phyloP scores from a whole-genome alignment of 2,329 filamentous ascomycete species.

The Fusarium oxysporum region DNA sequence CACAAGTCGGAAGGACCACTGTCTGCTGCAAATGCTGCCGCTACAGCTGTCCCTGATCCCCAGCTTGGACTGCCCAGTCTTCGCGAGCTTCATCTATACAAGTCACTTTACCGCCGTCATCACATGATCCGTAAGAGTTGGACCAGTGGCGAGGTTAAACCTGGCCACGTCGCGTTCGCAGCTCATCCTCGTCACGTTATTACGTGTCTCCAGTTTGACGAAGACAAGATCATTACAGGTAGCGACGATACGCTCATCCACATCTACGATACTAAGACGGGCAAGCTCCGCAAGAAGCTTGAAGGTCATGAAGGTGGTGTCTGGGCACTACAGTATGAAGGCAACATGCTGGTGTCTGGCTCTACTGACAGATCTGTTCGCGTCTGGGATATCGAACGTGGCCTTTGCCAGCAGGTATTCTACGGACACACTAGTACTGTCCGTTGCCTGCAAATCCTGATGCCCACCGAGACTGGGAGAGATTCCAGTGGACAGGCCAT shows the following conservation, averaged over 20 bases:
- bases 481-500: conserved; percentile 77
- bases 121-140: conserved; percentile 91
- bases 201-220: conserved; percentile 96
- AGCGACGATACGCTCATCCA: conserved; percentile 98
- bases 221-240: conserved; percentile 96
- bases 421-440: conserved; percentile 98
- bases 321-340: conserved; percentile 96
- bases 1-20: conserved; percentile 83
- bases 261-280: conserved; percentile 97
- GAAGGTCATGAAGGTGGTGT: conserved; percentile 97
- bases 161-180: conserved; percentile 93
- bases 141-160: conserved; percentile 87
- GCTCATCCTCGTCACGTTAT: conserved; percentile 97
- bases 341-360: conserved; percentile 93
- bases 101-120: conserved; percentile 94
- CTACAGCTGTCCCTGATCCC: conserved; percentile 82
- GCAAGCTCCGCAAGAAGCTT: conserved; percentile 82
- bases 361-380: conserved; percentile 97
- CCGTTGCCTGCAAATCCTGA: conserved; percentile 91
- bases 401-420: conserved; percentile 93
- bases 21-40: conserved; percentile 87
- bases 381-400: conserved; percentile 98
- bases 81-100: conserved; percentile 90
- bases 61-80: conserved; percentile 82
- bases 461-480: conserved; percentile 82